These are phyloP conservation scores for Tranzscheliella williamsii DNA, from an alignment of 1,284 basidiomycete species.

Conservation along the genomic window DNA sequence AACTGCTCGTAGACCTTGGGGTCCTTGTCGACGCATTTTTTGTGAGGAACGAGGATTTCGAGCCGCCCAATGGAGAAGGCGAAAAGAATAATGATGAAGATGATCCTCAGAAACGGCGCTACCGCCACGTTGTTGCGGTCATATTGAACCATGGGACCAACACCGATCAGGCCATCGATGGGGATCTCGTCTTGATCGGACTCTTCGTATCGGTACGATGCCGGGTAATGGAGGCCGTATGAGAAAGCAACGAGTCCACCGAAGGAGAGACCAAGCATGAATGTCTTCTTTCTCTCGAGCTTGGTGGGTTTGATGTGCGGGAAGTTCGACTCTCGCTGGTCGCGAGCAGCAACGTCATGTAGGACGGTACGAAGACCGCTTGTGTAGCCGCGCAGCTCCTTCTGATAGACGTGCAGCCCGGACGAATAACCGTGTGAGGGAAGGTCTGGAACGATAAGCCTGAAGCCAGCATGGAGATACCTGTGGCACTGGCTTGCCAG, in stretches of 20 bases:
- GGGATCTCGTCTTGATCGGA: slow-evolving; percentile 45
- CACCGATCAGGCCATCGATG: slow-evolving; percentile 51
- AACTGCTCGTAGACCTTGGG: slow-evolving; percentile 57
- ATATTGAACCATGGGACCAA: slow-evolving; percentile 55
- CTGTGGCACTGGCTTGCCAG: slow-evolving; percentile 54
- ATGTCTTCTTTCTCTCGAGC: slow-evolving; percentile 45
- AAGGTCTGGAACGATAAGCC: slow-evolving; percentile 55
- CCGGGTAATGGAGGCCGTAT: slow-evolving; percentile 52
- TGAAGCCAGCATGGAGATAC: slow-evolving; percentile 56
- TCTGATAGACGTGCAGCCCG: slow-evolving; percentile 54
- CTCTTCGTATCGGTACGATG: slow-evolving; percentile 37
- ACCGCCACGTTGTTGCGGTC: slow-evolving; percentile 30
- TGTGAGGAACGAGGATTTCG: slow-evolving; percentile 55
- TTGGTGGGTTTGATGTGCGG: slow-evolving; percentile 22
- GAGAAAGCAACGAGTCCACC: slow-evolving; percentile 51
- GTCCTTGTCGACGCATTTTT: slow-evolving; percentile 54
- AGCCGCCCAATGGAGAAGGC: slow-evolving; percentile 29
- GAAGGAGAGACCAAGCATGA: slow-evolving; percentile 57
- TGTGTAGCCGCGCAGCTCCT: slow-evolving; percentile 36
- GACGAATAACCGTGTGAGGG: slow-evolving; percentile 57
- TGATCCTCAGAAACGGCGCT: slow-evolving; percentile 4
- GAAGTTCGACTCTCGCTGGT: slow-evolving; percentile 26
- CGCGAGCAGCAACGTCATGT: slow-evolving; percentile 48
- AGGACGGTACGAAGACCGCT: slow-evolving; percentile 47
- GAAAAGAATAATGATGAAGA: slow-evolving; percentile 6